Conservation (phyloP, 345 rosid species). For the Aurinia saxatilis region DNA sequence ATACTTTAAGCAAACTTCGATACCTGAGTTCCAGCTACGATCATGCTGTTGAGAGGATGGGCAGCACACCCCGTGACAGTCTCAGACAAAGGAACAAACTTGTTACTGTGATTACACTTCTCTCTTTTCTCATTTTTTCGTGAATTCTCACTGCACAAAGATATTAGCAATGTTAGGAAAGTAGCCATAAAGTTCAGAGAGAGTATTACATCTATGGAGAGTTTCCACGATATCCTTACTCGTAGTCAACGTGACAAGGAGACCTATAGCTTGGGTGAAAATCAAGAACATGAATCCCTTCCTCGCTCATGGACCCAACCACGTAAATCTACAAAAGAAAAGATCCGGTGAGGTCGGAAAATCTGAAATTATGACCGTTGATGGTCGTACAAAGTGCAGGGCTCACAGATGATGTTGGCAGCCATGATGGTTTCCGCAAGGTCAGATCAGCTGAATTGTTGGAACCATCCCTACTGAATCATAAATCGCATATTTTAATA, state of each 20-base stretch:
- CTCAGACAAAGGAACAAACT: slow-evolving; percentile 68
- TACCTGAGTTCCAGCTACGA: slow-evolving; percentile 88
- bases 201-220: not conserved
- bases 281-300: slow-evolving; percentile 87
- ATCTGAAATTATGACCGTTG: not conserved
- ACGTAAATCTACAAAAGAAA: slow-evolving; percentile 54
- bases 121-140: slow-evolving; percentile 22
- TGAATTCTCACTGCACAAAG: slow-evolving; percentile 39
- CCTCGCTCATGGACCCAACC: slow-evolving; percentile 63
- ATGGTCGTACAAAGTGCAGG: not conserved
- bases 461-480: slow-evolving; percentile 44
- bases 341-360: not conserved
- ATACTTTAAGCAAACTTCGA: not conserved
- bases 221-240: slow-evolving; percentile 34
- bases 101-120: slow-evolving; percentile 44
- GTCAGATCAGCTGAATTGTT: slow-evolving; percentile 33
- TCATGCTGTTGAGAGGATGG: slow-evolving; percentile 68
- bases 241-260: slow-evolving; percentile 79
- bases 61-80: slow-evolving; percentile 59
- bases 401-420: slow-evolving; percentile 74
- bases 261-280: slow-evolving; percentile 72
- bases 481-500: slow-evolving; percentile 5
- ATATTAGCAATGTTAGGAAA: not conserved
- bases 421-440: slow-evolving; percentile 82
- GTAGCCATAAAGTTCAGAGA: not conserved